Evolutionary conservation across 2,329 filamentous ascomycete species (phyloP), one percentile per base, ranked within the genome.

Genomic region (Emergomyces africanus): DNA sequence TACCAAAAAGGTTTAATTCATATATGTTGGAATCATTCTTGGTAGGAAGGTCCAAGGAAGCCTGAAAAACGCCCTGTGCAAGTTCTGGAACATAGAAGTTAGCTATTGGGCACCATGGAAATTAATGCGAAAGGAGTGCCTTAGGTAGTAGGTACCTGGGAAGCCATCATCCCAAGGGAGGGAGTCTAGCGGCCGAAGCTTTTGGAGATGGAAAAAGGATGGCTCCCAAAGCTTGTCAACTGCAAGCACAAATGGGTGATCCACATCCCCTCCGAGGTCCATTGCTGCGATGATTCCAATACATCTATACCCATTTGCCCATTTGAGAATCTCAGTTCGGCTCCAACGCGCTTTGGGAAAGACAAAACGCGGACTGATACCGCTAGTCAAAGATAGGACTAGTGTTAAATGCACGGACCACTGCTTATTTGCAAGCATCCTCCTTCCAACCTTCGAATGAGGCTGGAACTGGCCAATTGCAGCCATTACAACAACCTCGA

Each of bases 121-220:
- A 23, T n/a, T 30, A 56, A 37, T 20, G 30, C 20, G n/a, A 9
- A n/a, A 37, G 14, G n/a, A n/a, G 30, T 8, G 33, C 18, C 14
- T 51, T 30, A 3, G 66, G 66, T 54, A 75, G 46, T 30, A 3
- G 66, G 66, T 54, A 75, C 72, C 69, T 61, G 71, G 66, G 20
- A 75, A 58, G 49, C 63, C 61, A 54, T 69, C 64, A 53, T 74
- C 66, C 70, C 71, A 74, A 28, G 67, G 64, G 57, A 73, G 64
- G 53, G 66, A 62, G 55, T 73, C 72, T 53, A 74, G 63, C 35
- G 71, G 70, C 59, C 70, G 69, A n/a, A 75, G 60, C 28, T 67
- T 65, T 57, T 72, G 68, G 60, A 73, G 61, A 30, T 68, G 68
- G 58, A 75, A 75, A 54, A 66, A 70, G 1, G 71, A 73, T n/a